Percentiles rank a stretch among this genome's conserved stretches.
These are phyloP conservation scores for Salix koriyanagi DNA, from an alignment of 345 rosid species.

Conservation along the genomic window DNA sequence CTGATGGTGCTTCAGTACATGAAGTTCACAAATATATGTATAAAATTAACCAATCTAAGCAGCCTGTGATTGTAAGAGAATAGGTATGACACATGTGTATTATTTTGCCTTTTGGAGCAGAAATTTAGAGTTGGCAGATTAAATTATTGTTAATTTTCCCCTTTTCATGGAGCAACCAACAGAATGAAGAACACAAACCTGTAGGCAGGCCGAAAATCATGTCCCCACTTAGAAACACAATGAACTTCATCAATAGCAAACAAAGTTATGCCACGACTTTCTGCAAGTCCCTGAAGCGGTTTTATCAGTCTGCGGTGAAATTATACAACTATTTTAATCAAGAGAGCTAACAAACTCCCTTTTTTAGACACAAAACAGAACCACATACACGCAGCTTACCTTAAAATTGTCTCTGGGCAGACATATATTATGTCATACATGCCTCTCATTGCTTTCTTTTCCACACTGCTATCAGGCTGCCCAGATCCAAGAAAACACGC, in stretches of 20 bases:
- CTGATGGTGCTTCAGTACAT: background rate
- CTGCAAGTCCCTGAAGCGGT: conserved; percentile 72
- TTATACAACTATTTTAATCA: conserved; percentile 1
- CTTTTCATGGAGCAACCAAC: too few species aligned
- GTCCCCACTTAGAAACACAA: conserved; percentile 96
- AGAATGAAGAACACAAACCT: conserved; percentile 36
- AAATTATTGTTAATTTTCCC: too few species aligned
- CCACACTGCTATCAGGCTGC: conserved; percentile 74
- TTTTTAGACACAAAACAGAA: background rate
- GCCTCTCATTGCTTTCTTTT: conserved; percentile 83
- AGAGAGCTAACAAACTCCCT: background rate
- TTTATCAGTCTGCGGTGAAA: conserved; percentile 52
- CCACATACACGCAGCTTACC: conserved; percentile 31
- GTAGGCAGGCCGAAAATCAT: conserved; percentile 83
- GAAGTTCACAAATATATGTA: background rate
- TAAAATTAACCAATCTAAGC: background rate
- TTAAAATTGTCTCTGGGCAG: conserved; percentile 77
- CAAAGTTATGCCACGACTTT: conserved; percentile 66
- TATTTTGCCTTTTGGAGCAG: too few species aligned
- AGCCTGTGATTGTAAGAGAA: background rate
- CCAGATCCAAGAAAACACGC: conserved; percentile 98
- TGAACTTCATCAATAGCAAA: conserved; percentile 93
- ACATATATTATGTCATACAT: conserved; percentile 72
- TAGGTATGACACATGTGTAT: background rate
- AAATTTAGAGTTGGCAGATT: too few species aligned